Evolutionary conservation across 306 rosid species (phyloP).

Genomic region (Canavalia ensiformis): DNA sequence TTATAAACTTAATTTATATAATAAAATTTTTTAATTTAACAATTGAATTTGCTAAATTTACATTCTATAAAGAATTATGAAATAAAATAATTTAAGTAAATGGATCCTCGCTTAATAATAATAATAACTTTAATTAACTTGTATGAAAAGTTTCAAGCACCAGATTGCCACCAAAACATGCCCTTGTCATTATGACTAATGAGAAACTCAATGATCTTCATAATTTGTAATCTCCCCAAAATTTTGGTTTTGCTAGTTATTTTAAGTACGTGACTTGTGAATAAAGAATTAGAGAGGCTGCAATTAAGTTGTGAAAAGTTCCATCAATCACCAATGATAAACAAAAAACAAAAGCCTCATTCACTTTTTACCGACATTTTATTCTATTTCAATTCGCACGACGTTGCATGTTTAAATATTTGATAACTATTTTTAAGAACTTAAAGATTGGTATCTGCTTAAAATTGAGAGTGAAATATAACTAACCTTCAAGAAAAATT

Average conservation of each 20-base stretch:
- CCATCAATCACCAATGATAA: background rate
- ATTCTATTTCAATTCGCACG: background rate
- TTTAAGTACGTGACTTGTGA: background rate
- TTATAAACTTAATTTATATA: no score
- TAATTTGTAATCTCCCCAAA: background rate
- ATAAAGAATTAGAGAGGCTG: background rate
- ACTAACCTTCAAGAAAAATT: background rate
- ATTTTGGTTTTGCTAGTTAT: background rate
- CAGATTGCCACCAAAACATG: background rate
- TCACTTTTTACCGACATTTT: background rate
- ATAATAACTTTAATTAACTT: background rate
- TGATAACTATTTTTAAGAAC: background rate
- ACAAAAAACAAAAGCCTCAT: background rate
- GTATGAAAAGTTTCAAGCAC: background rate
- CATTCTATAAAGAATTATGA: no score
- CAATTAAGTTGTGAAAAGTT: conserved; percentile 12
- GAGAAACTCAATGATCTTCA: background rate
- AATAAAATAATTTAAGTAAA: no score
- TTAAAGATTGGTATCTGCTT: background rate
- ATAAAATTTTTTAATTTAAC: no score
- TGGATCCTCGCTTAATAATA: no score
- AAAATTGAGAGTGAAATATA: background rate
- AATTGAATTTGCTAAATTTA: no score
- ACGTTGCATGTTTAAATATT: background rate
- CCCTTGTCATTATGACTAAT: background rate